Base-by-base conservation (phyloP, 176 grass and related monocot genomes). In the Otatea glauca region DNA sequence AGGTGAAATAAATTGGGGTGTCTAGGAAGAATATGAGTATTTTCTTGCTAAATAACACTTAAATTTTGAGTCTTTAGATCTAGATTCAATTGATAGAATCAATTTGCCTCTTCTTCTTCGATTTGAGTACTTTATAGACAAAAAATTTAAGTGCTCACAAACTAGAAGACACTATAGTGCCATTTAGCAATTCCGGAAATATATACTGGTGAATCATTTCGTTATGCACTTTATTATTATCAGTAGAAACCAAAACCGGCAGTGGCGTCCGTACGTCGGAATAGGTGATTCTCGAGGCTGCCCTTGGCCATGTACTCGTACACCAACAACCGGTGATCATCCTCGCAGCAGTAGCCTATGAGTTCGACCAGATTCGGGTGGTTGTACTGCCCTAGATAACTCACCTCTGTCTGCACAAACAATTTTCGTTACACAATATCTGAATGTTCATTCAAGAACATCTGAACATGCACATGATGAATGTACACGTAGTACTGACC, bases 271-370 rank as follows among this genome's bases (percentile, higher is more conserved):
- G 56, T 72, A 63, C 93, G 89, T 8, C 91, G 91, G 88, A 96
- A 96, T 18, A 96, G 94, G 84, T 93, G 94, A 51, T 89, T 74
- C 66, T 96, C 94, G 24, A 96, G 94, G 81, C 94, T 96, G 65
- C 94, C 91, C 61, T 81, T 80, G 77, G 91, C 88, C 94, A 96
- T 93, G 81, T 86, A 93, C 91, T 96, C 91, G 68, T 96, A 93
- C 79, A 93, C 94, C 67, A 96, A 81, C 74, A 96, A 17, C 62
- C 94, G 90, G 86, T 93, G 91, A 38, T 96, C 86, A 18, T 89
- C 89, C 47, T 96, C 94, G 75, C 91, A 96, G 86, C 94, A 96
- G 89, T 88, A 96, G 70, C 94, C 94, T 38, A 96, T 88, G 2
- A 96, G 86, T 84, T 93, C 88, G 43, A 96, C 94, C 77, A 96